phyloP scores from a whole-genome alignment of 2,329 filamentous ascomycete species.

The Ustulina deusta region DNA sequence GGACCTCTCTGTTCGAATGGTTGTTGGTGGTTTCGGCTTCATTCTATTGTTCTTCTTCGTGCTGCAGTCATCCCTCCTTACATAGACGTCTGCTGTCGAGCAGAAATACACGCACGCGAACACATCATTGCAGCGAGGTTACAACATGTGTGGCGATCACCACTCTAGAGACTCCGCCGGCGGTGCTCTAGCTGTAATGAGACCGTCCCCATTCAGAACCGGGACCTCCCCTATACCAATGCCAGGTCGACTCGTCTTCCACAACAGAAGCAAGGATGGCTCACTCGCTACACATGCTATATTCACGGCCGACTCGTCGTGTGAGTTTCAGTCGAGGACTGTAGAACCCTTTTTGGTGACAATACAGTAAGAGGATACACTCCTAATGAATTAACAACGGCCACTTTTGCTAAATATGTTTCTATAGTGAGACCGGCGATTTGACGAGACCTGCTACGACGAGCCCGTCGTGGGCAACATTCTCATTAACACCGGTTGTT shows the following conservation, averaged over 20 bases:
- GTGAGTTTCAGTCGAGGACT: constrained; percentile 39
- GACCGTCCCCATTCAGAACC: constrained; percentile 44
- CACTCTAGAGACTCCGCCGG: constrained; percentile 56
- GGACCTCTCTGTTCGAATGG: not conserved
- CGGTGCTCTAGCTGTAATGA: constrained; percentile 61
- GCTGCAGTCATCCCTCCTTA: not conserved
- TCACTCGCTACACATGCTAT: constrained; percentile 56
- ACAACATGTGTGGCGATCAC: constrained; percentile 59
- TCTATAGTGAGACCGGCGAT: constrained; percentile 57
- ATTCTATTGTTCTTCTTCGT: not conserved
- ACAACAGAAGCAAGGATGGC: constrained; percentile 54
- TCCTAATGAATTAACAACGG: not conserved
- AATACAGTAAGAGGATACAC: constrained; percentile 57
- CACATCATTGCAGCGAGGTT: not conserved
- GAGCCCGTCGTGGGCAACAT: constrained; percentile 58
- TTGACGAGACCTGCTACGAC: constrained; percentile 55
- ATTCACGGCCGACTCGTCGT: constrained; percentile 52
- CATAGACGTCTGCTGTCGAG: not conserved
- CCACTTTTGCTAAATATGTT: constrained; percentile 25
- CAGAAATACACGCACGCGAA: not conserved
- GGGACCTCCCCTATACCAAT: constrained; percentile 27
- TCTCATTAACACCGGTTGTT: constrained; percentile 48
- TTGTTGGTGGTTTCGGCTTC: not conserved
- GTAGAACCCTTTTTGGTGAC: constrained; percentile 52
- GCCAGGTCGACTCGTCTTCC: constrained; percentile 55